Evolutionary conservation across 176 grass and related monocot genomes (phyloP), one percentile per base, ranked within the genome.

Genomic region (Aegilops longissima): DNA sequence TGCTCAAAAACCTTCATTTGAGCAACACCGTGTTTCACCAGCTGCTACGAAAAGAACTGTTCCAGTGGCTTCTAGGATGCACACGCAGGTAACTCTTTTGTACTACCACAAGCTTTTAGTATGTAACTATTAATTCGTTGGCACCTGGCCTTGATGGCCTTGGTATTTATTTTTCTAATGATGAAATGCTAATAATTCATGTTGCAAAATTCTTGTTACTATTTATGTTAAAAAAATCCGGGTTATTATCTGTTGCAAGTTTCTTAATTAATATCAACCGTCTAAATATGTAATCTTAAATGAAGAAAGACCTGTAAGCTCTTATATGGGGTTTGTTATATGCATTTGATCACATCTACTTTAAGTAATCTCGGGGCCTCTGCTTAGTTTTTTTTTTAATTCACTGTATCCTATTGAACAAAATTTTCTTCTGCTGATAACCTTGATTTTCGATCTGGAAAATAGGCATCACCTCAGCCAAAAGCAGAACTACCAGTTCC

Each of bases 1-100:
- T 83, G 77, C 54, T 88, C 93, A 92, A 68, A 90, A 51, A 87
- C 86, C 77, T 85, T 98, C 93, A 66, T 87, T 85, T 87, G 91
- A 92, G 88, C 85, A 88, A 74, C 88, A 83, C 85, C 88, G 83
- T 45, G 44, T 42, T 80, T 62, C 90, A 83, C 81, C 71, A 73
- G 58, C 73, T 61, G 36, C 78, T 36, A 56, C 64, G 2, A 96
- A 29, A 40, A 96, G 83, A 96, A 83, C 65, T 84, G 82, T 84
- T 86, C 84, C 82, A 85, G 85, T 90, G 49, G 33, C 88, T 93
- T 85, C 97, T 34, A 94, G 91, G 65, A 65, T 84, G 54, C 52
- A 82, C 33, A 87, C 80, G 13, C 90, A 95, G 91, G 93, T 95
- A 76, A 70, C 7, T 23, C 31, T 81, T 87, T 75, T 68, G 18